phyloP scores from a whole-genome alignment of 2,329 filamentous ascomycete genomes.

The Xylariaceae sp. region DNA sequence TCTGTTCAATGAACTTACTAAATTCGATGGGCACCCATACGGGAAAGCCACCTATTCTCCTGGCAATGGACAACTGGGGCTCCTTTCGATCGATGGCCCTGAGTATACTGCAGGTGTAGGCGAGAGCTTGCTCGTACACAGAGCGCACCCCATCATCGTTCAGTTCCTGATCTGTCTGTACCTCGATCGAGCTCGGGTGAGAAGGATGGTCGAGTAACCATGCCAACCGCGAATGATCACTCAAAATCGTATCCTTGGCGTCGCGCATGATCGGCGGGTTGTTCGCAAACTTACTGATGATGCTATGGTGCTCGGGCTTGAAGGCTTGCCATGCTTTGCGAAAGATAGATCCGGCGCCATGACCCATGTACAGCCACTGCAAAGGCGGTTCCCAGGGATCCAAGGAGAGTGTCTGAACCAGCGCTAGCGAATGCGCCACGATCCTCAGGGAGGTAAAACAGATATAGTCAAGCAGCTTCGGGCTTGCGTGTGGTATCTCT shows the following conservation, averaged over 20 bases:
- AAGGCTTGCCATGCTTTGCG: constrained; percentile 26
- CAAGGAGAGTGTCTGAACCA: constrained; percentile 35
- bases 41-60: constrained; percentile 35
- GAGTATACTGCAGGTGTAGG: constrained; percentile 34
- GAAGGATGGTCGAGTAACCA: constrained; percentile 35
- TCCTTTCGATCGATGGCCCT: constrained; percentile 29
- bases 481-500: constrained; percentile 22
- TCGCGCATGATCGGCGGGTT: constrained; percentile 30
- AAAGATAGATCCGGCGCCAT: constrained; percentile 34
- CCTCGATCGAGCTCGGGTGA: constrained; percentile 21
- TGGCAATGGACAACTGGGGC: constrained; percentile 29
- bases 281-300: constrained; percentile 29
- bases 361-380: constrained; percentile 36
- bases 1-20: constrained; percentile 32
- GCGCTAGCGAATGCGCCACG: constrained; percentile 34
- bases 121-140: constrained; percentile 32
- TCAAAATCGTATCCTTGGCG: constrained; percentile 29
- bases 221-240: constrained; percentile 29
- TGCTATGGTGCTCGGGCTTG: constrained; percentile 16
- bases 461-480: constrained; percentile 32
- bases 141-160: constrained; percentile 27
- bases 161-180: constrained; percentile 29
- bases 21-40: constrained; percentile 34
- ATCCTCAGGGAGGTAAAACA: constrained; percentile 35
- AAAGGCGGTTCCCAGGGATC: constrained; percentile 37